A percentile compares a stretch with the other conserved stretches of the same genome.
Conservation (phyloP, 106 monocot genomes). For the Dendrobium chrysotoxum region DNA sequence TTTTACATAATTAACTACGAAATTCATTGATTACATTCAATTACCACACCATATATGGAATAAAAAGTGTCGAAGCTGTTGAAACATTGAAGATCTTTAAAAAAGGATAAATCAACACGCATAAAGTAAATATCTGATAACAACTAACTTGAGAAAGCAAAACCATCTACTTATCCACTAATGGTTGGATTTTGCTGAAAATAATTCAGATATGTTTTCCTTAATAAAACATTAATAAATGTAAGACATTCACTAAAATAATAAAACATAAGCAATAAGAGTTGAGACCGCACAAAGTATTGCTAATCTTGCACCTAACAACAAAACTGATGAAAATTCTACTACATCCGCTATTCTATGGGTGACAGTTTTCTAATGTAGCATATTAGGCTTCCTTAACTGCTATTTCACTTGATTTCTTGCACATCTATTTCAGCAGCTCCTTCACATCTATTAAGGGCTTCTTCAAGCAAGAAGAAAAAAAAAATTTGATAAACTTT, state of each 20-base stretch:
- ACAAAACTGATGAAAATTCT: too few relatives aligned
- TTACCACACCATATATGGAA: background rate
- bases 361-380: too few relatives aligned
- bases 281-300: too few relatives aligned
- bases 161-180: background rate
- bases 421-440: too few relatives aligned
- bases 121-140: background rate
- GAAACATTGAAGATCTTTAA: background rate
- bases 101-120: background rate
- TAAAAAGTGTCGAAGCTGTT: background rate
- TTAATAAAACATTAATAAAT: background rate
- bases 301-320: too few relatives aligned
- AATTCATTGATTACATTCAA: background rate
- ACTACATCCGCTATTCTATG: too few relatives aligned
- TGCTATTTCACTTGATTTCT: too few relatives aligned
- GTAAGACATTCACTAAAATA: background rate
- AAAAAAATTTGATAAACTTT: too few relatives aligned
- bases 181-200: background rate
- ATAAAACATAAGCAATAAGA: too few relatives aligned
- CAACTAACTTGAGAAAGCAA: background rate
- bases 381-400: too few relatives aligned
- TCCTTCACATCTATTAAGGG: too few relatives aligned
- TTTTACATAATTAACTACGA: background rate
- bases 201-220: background rate
- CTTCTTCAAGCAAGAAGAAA: too few relatives aligned